A percentile compares a stretch with the other conserved stretches of the same genome.
Evolutionary conservation across 345 rosid species (phyloP).

Genomic region (Linum trigynum): DNA sequence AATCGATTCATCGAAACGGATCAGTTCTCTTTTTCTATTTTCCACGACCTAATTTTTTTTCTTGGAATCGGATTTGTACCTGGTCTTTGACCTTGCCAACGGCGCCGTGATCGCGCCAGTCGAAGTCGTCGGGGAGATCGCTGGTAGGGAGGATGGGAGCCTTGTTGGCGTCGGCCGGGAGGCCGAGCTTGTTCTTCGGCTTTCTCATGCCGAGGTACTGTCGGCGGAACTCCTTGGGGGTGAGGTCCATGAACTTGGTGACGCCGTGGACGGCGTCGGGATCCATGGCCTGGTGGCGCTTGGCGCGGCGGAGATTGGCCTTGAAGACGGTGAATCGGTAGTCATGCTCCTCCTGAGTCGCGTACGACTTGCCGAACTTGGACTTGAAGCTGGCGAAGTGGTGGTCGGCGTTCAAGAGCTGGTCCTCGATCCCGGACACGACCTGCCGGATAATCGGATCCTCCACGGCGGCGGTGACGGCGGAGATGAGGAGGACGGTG

Average conservation of each 20-base stretch:
- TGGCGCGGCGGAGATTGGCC: neutral
- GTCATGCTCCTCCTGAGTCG: conserved; percentile 6
- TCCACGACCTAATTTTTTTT: too few relatives aligned
- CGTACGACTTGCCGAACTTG: conserved; percentile 17
- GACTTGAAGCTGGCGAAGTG: conserved; percentile 21
- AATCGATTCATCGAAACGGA: neutral
- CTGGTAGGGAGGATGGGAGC: conserved; percentile 7
- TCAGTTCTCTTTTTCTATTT: neutral
- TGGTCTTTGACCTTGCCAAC: conserved; percentile 7
- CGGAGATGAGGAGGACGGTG: neutral
- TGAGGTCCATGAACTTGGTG: neutral
- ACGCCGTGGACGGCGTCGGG: neutral
- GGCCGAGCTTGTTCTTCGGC: too few relatives aligned
- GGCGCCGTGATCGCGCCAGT: conserved; percentile 10
- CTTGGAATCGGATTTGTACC: neutral
- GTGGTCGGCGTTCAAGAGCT: conserved; percentile 16
- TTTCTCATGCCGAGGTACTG: neutral
- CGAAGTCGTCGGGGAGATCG: conserved; percentile 7
- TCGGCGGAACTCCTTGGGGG: conserved; percentile 1
- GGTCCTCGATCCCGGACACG: conserved; percentile 13
- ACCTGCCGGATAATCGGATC: conserved; percentile 22
- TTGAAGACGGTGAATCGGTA: neutral
- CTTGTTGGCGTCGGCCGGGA: conserved; percentile 3
- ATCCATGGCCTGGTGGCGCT: neutral
- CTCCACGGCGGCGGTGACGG: conserved; percentile 3